These are phyloP conservation scores for Nicotiana obtusifolia DNA, from an alignment of 257 asterid genomes.

Conservation along the genomic window DNA sequence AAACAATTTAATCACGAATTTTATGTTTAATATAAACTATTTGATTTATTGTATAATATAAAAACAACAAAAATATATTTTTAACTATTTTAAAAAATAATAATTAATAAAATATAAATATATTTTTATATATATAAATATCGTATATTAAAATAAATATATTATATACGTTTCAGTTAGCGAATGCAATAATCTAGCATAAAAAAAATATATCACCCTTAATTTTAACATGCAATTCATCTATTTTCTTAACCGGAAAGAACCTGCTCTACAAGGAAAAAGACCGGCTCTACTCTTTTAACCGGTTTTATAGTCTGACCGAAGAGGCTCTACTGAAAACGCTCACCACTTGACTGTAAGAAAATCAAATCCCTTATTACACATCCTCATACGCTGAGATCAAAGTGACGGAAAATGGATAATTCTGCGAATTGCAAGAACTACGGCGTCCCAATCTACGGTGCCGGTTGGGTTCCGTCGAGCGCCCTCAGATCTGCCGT, in stretches of 20 bases:
- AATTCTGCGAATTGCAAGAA: conserved; percentile 37
- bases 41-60: too few relatives aligned
- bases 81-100: too few relatives aligned
- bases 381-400: background rate
- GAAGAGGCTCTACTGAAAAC: background rate
- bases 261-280: background rate
- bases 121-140: too few relatives aligned
- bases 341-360: background rate
- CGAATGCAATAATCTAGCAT: too few relatives aligned
- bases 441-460: conserved; percentile 85
- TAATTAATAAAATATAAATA: too few relatives aligned
- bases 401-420: background rate
- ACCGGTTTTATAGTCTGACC: background rate
- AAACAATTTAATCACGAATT: too few relatives aligned
- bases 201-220: too few relatives aligned
- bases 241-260: background rate
- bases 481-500: conserved; percentile 20
- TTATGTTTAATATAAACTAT: too few relatives aligned
- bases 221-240: too few relatives aligned
- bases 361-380: background rate
- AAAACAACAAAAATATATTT: too few relatives aligned
- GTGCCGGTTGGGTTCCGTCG: conserved; percentile 82
- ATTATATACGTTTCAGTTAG: too few relatives aligned
- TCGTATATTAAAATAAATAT: too few relatives aligned
- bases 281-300: background rate